These are phyloP conservation scores for Stagonosporopsis tanaceti DNA, from an alignment of 2,329 filamentous ascomycete genomes.

Conservation along the genomic window DNA sequence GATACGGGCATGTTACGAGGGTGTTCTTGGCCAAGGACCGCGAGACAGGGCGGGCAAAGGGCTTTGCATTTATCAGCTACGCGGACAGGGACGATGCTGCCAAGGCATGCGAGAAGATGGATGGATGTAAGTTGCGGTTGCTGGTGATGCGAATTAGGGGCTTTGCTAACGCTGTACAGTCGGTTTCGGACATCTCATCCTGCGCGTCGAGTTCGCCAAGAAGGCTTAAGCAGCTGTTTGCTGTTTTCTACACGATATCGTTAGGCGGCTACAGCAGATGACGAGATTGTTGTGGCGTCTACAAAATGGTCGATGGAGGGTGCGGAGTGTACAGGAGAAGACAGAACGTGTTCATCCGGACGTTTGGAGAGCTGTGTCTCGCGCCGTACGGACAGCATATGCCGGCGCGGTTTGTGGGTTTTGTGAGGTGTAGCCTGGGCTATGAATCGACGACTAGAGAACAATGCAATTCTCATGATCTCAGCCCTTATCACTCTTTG, in stretches of 20 bases:
- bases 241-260: background rate
- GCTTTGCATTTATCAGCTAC: conserved; percentile 98
- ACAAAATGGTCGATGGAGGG: background rate
- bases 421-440: conserved; percentile 1
- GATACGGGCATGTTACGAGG: conserved; percentile 96
- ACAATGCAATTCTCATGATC: conserved; percentile 19
- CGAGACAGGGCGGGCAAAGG: conserved; percentile 95
- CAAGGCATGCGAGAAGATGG: conserved; percentile 96
- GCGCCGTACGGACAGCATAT: background rate
- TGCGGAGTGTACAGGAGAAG: background rate
- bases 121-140: conserved; percentile 73
- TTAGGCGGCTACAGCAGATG: background rate
- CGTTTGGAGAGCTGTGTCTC: background rate
- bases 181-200: conserved; percentile 86
- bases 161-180: conserved; percentile 39
- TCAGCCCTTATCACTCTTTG: background rate
- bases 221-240: conserved; percentile 44
- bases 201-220: conserved; percentile 88
- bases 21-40: conserved; percentile 98
- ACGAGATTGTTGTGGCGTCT: background rate
- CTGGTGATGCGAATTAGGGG: background rate
- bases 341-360: background rate
- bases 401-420: background rate
- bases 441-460: conserved; percentile 10
- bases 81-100: conserved; percentile 88